Evolutionary conservation across 352 stramenopile genomes (phyloP).

Genomic region (Globisporangium carolinianum): DNA sequence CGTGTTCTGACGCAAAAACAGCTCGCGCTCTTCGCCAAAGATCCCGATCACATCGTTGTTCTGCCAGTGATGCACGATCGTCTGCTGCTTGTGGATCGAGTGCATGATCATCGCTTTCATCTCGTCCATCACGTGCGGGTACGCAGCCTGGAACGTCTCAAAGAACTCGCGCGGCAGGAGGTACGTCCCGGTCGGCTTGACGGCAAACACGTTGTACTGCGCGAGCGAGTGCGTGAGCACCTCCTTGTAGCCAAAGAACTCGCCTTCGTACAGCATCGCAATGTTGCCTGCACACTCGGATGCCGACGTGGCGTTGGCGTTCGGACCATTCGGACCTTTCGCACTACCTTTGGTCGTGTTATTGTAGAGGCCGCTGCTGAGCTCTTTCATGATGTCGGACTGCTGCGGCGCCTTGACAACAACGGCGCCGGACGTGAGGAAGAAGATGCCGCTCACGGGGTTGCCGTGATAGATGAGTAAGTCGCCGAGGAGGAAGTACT

Average conservation of each 20-base stretch:
- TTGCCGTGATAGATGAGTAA: conserved; percentile 71
- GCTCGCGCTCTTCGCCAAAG: conserved; percentile 31
- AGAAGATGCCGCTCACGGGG: conserved; percentile 67
- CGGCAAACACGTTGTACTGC: conserved; percentile 65
- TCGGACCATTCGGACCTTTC: too few relatives aligned
- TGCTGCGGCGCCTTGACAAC: conserved; percentile 34
- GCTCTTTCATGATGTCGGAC: not conserved
- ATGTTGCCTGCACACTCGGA: conserved; percentile 34
- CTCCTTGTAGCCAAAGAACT: conserved; percentile 80
- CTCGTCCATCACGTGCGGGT: conserved; percentile 57
- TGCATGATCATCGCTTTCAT: conserved; percentile 64
- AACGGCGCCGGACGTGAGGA: conserved; percentile 57
- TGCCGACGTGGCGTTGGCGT: conserved; percentile 7
- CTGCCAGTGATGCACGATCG: conserved; percentile 57
- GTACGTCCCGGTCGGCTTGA: conserved; percentile 54
- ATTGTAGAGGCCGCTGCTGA: not conserved
- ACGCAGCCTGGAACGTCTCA: conserved; percentile 40
- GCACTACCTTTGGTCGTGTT: not conserved
- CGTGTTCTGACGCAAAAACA: conserved; percentile 25
- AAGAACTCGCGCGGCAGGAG: conserved; percentile 53
- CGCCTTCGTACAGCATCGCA: conserved; percentile 60
- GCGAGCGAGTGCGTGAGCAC: conserved; percentile 45
- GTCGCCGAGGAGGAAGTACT: conserved; percentile 64
- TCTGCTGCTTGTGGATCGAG: conserved; percentile 73
- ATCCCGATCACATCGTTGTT: conserved; percentile 67